Base-by-base conservation (phyloP, 2,329 filamentous ascomycete species). In the Talaromyces sp. region DNA sequence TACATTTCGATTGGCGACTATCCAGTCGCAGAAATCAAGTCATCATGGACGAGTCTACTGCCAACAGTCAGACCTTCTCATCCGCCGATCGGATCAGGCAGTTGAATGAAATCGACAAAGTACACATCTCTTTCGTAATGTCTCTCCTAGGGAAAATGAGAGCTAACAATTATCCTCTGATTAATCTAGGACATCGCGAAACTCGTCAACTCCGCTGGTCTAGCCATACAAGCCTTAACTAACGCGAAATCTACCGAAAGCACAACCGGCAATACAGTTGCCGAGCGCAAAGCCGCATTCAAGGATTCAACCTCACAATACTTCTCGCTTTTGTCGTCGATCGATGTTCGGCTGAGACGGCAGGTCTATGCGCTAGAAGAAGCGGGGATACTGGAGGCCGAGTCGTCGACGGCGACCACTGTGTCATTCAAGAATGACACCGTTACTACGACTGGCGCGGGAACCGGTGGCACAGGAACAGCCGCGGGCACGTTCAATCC, bases 341-440 rank as follows among this genome's bases (percentile, higher is more conserved):
- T 95, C 60, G 89, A 92, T 72, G 90, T 93, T 11, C 83, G 87
- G 54, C 85, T 96, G 62, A 89, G 90, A 67, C 84, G 89, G 45
- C 89, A 93, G 73, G 89, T 93, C 56, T 88, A 90, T 74, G 91
- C 90, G 0, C 81, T 96, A 3, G 91, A 96, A 75, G 92, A 96
- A 77, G 91, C 90, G 0, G 86, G 87, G 47, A 91, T 96, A 67
- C 86, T 96, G 70, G 73, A 81, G 0, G 74, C 82, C 3, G 78
- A 83, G 27, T 73, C 75, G 27, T 14, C 41, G 11, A 70, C 69
- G 52, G 71, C 66, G 39, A 72, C 66, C 66, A 75, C 69, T 60
- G 74, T 72, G 0, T 66, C 65, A 27, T 66, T 66, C 45, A 63
- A 62, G n/a, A 54, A 56, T 13, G 65, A 66, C 11, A 35, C 57